phyloP scores from a whole-genome alignment of 1,284 basidiomycete genomes.

The Trichosporon sp. region DNA sequence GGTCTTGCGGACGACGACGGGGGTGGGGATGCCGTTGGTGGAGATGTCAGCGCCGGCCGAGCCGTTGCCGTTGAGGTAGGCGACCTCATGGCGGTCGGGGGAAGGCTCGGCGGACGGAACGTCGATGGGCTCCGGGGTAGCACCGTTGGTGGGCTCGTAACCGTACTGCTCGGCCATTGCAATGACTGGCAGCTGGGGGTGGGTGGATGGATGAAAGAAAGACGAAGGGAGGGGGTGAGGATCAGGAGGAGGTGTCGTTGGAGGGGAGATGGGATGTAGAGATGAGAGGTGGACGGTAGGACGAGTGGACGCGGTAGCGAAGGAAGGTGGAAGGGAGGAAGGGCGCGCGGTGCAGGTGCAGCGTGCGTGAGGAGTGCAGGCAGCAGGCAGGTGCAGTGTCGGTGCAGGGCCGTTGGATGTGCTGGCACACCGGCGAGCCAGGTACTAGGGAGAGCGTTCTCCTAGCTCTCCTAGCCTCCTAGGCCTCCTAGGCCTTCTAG shows the following conservation, averaged over 20 bases:
- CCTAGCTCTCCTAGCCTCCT: background rate
- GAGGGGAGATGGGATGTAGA: background rate
- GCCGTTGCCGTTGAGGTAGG: constrained; percentile 13
- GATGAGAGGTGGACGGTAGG: background rate
- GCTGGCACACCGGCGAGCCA: background rate
- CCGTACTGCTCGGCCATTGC: constrained; percentile 41
- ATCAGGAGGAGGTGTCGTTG: background rate
- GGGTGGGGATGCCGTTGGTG: constrained; percentile 7
- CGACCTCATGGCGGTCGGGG: constrained; percentile 12
- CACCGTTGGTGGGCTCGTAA: constrained; percentile 24
- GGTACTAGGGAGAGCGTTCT: background rate
- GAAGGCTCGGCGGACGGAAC: constrained; percentile 8
- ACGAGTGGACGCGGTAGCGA: background rate
- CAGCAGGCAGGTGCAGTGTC: background rate
- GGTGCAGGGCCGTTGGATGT: background rate
- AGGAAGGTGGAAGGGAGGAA: constrained; percentile 2
- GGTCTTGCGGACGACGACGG: constrained; percentile 41
- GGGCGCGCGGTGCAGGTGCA: background rate
- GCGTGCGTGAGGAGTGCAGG: background rate
- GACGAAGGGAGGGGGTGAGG: background rate
- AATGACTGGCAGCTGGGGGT: constrained; percentile 3
- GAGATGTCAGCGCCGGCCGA: constrained; percentile 2
- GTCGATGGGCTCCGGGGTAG: constrained; percentile 6
- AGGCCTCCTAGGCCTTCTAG: background rate
- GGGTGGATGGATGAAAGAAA: constrained; percentile 7